These are phyloP conservation scores for Fusarium verticillioides DNA, from an alignment of 2,329 filamentous ascomycete genomes.

Conservation along the genomic window DNA sequence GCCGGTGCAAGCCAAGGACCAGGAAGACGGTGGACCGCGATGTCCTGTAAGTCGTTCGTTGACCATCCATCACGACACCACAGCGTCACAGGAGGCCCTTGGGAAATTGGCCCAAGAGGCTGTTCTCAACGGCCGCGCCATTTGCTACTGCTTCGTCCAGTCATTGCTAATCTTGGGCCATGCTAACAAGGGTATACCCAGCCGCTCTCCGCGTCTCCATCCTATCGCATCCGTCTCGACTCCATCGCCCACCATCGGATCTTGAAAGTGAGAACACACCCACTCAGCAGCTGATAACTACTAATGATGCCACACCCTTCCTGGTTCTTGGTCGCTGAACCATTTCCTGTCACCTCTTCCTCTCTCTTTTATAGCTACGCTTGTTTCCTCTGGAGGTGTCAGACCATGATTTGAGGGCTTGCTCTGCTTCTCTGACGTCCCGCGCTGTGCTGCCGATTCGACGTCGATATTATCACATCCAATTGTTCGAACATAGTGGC, in stretches of 20 bases:
- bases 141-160: slow-evolving; percentile 34
- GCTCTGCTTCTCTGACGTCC: slow-evolving; percentile 29
- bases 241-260: slow-evolving; percentile 38
- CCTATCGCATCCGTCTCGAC: slow-evolving; percentile 13
- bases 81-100: slow-evolving; percentile 42
- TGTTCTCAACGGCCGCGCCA: slow-evolving; percentile 38
- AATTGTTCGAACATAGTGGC: background rate
- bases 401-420: slow-evolving; percentile 16
- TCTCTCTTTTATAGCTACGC: slow-evolving; percentile 11
- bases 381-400: slow-evolving; percentile 14
- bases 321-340: slow-evolving; percentile 10
- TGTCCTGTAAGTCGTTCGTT: slow-evolving; percentile 40
- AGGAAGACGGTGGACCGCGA: slow-evolving; percentile 30
- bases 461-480: slow-evolving; percentile 17
- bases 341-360: slow-evolving; percentile 8
- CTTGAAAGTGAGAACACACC: slow-evolving; percentile 32
- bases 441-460: slow-evolving; percentile 32
- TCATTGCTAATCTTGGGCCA: slow-evolving; percentile 34
- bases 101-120: slow-evolving; percentile 42
- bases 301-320: slow-evolving; percentile 28
- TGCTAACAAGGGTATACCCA: slow-evolving; percentile 35
- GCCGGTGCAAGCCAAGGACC: slow-evolving; percentile 21
- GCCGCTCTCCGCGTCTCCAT: slow-evolving; percentile 39
- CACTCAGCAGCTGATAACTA: slow-evolving; percentile 21
- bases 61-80: slow-evolving; percentile 36